Conservation (phyloP, 805 yeast species). For the Yarrowia deformans region DNA sequence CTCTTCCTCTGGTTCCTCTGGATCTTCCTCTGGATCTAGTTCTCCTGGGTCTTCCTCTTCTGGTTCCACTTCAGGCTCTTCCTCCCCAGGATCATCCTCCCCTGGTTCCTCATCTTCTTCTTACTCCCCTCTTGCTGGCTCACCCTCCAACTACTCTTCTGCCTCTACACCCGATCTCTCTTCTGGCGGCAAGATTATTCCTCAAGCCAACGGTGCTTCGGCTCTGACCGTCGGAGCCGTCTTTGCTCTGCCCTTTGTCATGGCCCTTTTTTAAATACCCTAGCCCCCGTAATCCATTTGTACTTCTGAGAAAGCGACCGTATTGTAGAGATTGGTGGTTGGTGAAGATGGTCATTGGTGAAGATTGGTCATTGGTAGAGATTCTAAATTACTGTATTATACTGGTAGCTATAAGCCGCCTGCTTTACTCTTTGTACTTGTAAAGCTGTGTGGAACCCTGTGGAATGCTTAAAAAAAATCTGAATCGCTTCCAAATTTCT, state of each 20-base stretch:
- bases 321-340: too few species aligned
- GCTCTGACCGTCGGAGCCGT: neutral
- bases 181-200: neutral
- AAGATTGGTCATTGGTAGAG: too few species aligned
- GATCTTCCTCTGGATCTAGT: neutral
- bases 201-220: slow-evolving; percentile 10
- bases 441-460: too few species aligned
- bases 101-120: neutral
- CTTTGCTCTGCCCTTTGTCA: neutral
- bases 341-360: too few species aligned
- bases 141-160: neutral
- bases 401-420: too few species aligned
- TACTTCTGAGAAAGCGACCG: neutral
- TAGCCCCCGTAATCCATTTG: neutral
- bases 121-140: neutral
- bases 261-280: neutral
- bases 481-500: too few species aligned
- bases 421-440: too few species aligned
- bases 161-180: neutral
- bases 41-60: neutral
- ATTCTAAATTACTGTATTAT: too few species aligned
- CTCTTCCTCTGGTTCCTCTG: neutral
- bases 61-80: neutral
- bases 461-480: too few species aligned
- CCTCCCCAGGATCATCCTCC: neutral